phyloP scores from a whole-genome alignment of 495 filamentous ascomycete genomes.

The Barbatosphaeria neglecta region DNA sequence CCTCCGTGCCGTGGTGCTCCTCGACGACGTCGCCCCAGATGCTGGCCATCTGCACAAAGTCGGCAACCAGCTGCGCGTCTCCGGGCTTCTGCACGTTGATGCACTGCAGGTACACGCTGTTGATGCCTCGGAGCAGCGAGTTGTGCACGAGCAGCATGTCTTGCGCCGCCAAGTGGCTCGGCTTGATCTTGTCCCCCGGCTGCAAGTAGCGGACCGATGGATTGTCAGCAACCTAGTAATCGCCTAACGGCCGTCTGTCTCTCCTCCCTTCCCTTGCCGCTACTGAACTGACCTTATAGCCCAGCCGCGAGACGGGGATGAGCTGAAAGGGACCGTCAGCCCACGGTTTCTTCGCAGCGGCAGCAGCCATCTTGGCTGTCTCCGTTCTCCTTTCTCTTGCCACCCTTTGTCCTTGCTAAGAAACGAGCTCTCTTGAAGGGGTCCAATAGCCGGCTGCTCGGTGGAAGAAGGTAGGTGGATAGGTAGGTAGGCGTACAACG shows the following conservation, averaged over 20 bases:
- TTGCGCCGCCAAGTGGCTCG: constrained; percentile 8
- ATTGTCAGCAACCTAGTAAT: no score
- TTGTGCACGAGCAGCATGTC: constrained; percentile 35
- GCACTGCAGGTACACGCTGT: constrained; percentile 33
- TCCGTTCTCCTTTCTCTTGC: background rate
- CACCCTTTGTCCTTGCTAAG: no score
- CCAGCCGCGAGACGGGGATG: background rate
- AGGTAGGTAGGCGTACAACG: no score
- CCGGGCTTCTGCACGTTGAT: constrained; percentile 13
- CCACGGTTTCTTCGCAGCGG: background rate
- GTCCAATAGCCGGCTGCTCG: no score
- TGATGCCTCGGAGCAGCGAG: constrained; percentile 27
- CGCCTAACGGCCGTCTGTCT: background rate
- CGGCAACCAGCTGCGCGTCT: constrained; percentile 5
- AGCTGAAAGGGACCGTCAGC: constrained; percentile 4
- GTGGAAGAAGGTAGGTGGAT: no score
- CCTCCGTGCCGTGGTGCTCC: constrained; percentile 16
- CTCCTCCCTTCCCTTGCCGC: no score
- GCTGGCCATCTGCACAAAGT: constrained; percentile 22
- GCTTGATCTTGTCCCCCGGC: background rate
- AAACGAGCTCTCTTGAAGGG: no score
- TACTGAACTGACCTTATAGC: background rate
- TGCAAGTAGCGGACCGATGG: no score
- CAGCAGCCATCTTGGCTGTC: background rate
- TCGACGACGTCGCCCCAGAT: constrained; percentile 10